Conservation (phyloP, 768 basidiomycete species). For the Rhodocollybia butyracea region DNA sequence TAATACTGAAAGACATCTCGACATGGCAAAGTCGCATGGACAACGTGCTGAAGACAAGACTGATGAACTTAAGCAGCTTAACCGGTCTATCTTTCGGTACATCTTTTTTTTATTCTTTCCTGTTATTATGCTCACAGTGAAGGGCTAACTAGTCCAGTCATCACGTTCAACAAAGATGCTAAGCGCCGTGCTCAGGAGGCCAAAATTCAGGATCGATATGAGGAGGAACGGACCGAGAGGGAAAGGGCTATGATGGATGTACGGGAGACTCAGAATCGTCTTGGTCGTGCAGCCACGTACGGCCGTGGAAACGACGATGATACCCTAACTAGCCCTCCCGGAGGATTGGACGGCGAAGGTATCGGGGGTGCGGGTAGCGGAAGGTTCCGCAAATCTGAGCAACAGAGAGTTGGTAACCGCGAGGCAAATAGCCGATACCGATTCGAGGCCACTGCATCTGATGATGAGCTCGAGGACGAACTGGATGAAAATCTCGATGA, state of each 20-base stretch:
- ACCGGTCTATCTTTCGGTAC: slow-evolving; percentile 94
- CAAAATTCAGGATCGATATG: slow-evolving; percentile 65
- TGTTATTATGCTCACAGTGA: too few species aligned
- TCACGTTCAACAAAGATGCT: slow-evolving; percentile 86
- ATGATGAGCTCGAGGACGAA: slow-evolving; percentile 95
- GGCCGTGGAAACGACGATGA: slow-evolving; percentile 27
- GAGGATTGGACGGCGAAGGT: slow-evolving; percentile 25
- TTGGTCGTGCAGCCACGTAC: slow-evolving; percentile 44
- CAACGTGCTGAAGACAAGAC: slow-evolving; percentile 89
- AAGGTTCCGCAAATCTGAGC: slow-evolving; percentile 42
- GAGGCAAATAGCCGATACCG: slow-evolving; percentile 83
- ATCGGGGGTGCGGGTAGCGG: slow-evolving; percentile 28
- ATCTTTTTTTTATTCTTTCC: too few species aligned
- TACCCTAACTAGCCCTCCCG: slow-evolving; percentile 13
- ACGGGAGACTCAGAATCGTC: slow-evolving; percentile 63
- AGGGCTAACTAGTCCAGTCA: too few species aligned
- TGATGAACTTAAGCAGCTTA: slow-evolving; percentile 90
- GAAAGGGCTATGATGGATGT: slow-evolving; percentile 64
- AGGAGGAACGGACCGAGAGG: slow-evolving; percentile 61
- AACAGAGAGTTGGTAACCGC: slow-evolving; percentile 53
- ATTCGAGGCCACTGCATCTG: slow-evolving; percentile 86
- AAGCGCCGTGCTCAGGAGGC: slow-evolving; percentile 69
- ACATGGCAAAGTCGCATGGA: slow-evolving; percentile 79
- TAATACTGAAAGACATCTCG: slow-evolving; percentile 74
- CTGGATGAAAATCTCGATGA: slow-evolving; percentile 90